Evolutionary conservation across 75 land plant genomes (phyloP), one percentile per base, ranked within the genome.

Genomic region (Cunninghamia lanceolata): DNA sequence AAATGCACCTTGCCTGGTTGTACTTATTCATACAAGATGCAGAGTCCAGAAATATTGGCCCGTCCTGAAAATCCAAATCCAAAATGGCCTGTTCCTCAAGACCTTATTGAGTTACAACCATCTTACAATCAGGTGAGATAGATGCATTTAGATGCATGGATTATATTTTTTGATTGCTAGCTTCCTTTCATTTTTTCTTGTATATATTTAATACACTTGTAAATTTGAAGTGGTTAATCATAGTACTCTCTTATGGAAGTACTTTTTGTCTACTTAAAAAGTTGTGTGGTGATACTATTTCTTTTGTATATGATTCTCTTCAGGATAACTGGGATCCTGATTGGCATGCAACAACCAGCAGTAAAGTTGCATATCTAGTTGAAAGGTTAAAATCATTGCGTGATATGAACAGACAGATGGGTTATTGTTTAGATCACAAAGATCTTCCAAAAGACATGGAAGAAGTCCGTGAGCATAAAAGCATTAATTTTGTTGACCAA

Each of bases 31-130:
- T 98, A 98, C 86, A 93, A 96, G 88, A 98, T 98, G 99, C 97
- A 98, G 88, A 90, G 89, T 87, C 99, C 99, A 76, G 96, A 97
- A 87, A 91, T 68, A 53, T 70, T 94, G 85, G 85, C 99, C 35
- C 99, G 99, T 32, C 97, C 99, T 82, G 99, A 98, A 86, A 98
- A 98, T 86, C 99, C 99, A 0, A 95, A 95, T 82, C 99, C 99
- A 30, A 95, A 98, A 88, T 98, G 99, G 99, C 94, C 98, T 81
- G 99, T 98, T 46, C 99, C 99, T 0, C 94, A 98, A 78, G 99
- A 98, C 85, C 99, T 98, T 70, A 98, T 98, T 81, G 99, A 98
- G 87, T 90, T 98, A 83, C 99, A 98, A 77, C 99, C 99, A 8
- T 98, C 99, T 43, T 98, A 98, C 75, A 92, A 90, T 45, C 99